Conservation (phyloP, 2,329 filamentous ascomycete species). For the Aspergillus awamori region DNA sequence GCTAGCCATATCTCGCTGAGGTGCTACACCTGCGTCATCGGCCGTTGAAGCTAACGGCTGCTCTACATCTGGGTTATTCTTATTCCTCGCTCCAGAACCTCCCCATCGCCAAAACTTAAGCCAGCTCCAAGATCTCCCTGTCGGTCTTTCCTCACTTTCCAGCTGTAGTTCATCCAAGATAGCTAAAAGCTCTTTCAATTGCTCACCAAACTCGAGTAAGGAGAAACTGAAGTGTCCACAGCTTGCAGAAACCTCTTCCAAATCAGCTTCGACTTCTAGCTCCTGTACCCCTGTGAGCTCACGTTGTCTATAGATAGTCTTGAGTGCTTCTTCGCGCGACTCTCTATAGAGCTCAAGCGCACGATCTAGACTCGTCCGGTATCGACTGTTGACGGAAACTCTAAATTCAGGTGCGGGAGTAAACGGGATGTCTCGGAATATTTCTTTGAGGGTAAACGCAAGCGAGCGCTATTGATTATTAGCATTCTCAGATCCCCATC, state of each 20-base stretch:
- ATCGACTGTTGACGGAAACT: conserved; percentile 76
- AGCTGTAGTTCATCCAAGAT: conserved; percentile 81
- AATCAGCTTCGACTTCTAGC: conserved; percentile 81
- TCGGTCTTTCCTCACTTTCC: conserved; percentile 63
- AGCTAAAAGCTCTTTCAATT: conserved; percentile 79
- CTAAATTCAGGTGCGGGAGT: conserved; percentile 66
- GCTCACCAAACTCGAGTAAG: conserved; percentile 85
- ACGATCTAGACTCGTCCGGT: conserved; percentile 76
- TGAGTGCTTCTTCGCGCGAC: conserved; percentile 74
- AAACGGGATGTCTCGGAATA: conserved; percentile 85
- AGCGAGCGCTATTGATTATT: conserved; percentile 68
- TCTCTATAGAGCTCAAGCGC: conserved; percentile 78
- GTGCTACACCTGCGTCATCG: background rate
- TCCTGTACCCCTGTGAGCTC: conserved; percentile 70
- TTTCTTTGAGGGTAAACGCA: conserved; percentile 86
- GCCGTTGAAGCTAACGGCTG: conserved; percentile 7
- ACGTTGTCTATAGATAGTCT: conserved; percentile 77
- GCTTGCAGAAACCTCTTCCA: conserved; percentile 96
- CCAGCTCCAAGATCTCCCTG: conserved; percentile 78
- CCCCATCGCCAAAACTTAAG: conserved; percentile 70
- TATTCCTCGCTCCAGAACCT: conserved; percentile 27
- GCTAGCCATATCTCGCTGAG: conserved; percentile 1
- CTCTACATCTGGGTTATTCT: conserved; percentile 4
- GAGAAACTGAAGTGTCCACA: conserved; percentile 97
- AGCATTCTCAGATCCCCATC: conserved; percentile 3